Conservation (phyloP, 208 protist genomes). For the Leishmania martiniquensis region DNA sequence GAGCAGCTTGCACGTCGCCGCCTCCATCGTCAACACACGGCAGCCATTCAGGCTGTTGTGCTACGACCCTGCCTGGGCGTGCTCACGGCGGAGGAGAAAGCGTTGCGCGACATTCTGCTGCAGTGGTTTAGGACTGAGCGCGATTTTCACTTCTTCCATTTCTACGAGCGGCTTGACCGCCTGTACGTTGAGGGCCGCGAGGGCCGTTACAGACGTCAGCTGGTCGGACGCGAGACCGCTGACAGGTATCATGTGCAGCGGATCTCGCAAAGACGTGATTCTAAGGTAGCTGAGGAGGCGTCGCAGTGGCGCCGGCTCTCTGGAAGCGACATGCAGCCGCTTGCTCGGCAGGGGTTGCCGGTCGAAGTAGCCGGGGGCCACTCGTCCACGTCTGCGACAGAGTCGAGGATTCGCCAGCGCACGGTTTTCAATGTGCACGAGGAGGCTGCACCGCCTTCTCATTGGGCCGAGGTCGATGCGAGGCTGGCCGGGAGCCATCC, state of each 20-base stretch:
- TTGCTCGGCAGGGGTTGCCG: neutral
- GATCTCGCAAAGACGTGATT: conserved; percentile 10
- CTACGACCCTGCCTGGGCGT: conserved; percentile 6
- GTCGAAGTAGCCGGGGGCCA: conserved; percentile 1
- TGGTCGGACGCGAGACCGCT: conserved; percentile 33
- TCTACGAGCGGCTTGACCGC: conserved; percentile 47
- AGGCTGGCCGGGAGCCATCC: neutral
- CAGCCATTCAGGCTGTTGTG: conserved; percentile 12
- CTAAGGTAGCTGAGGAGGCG: conserved; percentile 25
- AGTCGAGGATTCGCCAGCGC: neutral
- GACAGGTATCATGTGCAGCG: conserved; percentile 32
- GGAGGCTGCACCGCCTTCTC: neutral
- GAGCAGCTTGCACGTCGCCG: conserved; percentile 55
- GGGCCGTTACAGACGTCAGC: conserved; percentile 17
- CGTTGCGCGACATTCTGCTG: conserved; percentile 22
- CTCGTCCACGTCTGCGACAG: neutral
- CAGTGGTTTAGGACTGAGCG: neutral
- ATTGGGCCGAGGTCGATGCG: neutral
- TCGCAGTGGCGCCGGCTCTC: conserved; percentile 3
- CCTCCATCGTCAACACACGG: conserved; percentile 39
- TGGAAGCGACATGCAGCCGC: neutral
- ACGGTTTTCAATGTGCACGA: no score
- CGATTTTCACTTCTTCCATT: neutral
- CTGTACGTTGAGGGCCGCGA: conserved; percentile 36
- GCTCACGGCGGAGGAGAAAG: conserved; percentile 26